These are phyloP conservation scores for Escallonia rubra DNA, from an alignment of 129 eudicot species.

Conservation along the genomic window DNA sequence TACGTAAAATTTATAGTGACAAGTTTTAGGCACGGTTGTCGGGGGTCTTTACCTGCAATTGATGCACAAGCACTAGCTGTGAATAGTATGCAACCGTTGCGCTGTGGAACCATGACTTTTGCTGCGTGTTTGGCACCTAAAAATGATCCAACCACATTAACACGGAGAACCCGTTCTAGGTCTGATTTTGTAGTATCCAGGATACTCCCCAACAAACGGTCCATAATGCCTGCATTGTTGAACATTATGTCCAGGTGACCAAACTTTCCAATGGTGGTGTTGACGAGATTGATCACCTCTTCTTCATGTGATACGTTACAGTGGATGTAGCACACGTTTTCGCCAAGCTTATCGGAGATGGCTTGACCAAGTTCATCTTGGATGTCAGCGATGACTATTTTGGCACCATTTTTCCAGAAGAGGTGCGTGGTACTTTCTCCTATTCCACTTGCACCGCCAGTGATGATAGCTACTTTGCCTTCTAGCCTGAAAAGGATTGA, in stretches of 20 bases:
- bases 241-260: neutral
- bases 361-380: neutral
- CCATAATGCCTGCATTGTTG: conserved; percentile 5
- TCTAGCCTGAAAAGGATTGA: neutral
- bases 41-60: too few species aligned
- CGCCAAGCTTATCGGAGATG: neutral
- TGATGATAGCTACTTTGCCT: conserved; percentile 8
- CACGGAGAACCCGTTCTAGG: conserved; percentile 9
- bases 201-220: conserved; percentile 1
- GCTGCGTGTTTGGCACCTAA: conserved; percentile 31
- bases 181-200: neutral
- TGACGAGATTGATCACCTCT: neutral
- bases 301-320: neutral
- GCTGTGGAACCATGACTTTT: conserved; percentile 24
- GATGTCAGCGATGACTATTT: neutral
- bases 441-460: conserved; percentile 5
- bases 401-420: neutral
- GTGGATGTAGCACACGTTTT: neutral
- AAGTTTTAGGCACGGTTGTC: too few species aligned
- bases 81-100: conserved; percentile 12
- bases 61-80: conserved; percentile 10
- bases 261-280: neutral
- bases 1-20: too few species aligned
- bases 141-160: conserved; percentile 24
- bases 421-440: neutral